Base-by-base conservation (phyloP, 345 rosid species). In the Citrus australasica region DNA sequence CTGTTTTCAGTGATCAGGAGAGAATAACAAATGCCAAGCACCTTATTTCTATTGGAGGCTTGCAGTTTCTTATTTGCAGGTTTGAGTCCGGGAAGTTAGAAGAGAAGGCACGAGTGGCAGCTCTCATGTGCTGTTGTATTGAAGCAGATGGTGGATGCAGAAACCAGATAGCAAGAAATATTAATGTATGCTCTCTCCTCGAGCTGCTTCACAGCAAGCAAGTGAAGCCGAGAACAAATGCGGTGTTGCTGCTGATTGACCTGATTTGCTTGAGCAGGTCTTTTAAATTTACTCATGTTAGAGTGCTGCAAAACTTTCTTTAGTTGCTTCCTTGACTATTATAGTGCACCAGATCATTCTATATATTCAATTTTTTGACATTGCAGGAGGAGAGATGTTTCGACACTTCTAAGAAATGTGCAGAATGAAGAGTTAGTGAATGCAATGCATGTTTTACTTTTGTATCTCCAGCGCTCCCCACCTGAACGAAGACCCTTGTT, bases 231-330 rank as follows among this genome's bases (percentile, higher is more conserved):
- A 87, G 88, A 77, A 75, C 65, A 79, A 78, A 80, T 73, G 88
- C 85, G 7, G 87, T 86, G 63, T 11, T 68, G 75, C 76, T 91
- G 76, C 78, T 91, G 77, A 77, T 32, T 65, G 85, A 90, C 79
- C 76, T 90, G 60, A 79, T 90, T 74, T 91, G 90, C 81, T 64
- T 85, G 65, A 83, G 85, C 87, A 88, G 92, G 94, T 84, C 7
- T 60, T 74, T 74, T 28, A 19, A 21, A 42, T 74, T 51, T 75
- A 55, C 51, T 35, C 64, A 73, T 22, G 1, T 55, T 63, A 69
- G n/a, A 69, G 4, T 6, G 8, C 77, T 33, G 71, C 59, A 28
- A 42, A 16, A 71, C 40, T 61, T 40, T 38, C 17, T 8, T 71
- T 68, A 30, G 22, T 32, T 37, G 55, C 78, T 56, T 46, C 37